phyloP scores from a whole-genome alignment of 2,329 filamentous ascomycete species.

The Aspergillus amoenus region DNA sequence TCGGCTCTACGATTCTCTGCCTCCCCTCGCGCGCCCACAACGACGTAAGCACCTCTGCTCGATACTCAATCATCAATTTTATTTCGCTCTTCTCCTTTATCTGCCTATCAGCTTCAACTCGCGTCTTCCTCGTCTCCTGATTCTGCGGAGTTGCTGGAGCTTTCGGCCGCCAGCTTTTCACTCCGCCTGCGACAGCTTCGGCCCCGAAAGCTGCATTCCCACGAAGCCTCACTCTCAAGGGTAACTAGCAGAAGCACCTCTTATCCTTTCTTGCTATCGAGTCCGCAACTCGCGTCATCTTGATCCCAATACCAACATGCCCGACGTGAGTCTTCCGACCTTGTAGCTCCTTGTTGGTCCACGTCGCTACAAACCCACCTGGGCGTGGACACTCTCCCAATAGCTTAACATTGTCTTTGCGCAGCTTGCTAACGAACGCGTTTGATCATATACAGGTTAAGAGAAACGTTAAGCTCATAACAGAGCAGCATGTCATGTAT shows the following conservation, averaged over 20 bases:
- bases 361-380: slow-evolving; percentile 9
- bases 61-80: background rate
- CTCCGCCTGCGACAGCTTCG: slow-evolving; percentile 15
- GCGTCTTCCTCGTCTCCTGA: background rate
- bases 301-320: slow-evolving; percentile 27
- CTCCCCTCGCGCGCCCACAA: slow-evolving; percentile 5
- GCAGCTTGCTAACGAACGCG: slow-evolving; percentile 23
- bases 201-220: slow-evolving; percentile 7
- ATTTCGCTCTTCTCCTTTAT: background rate
- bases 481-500: slow-evolving; percentile 86
- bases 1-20: background rate
- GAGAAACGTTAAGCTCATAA: slow-evolving; percentile 88
- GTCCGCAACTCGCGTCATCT: slow-evolving; percentile 3
- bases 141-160: background rate
- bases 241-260: background rate
- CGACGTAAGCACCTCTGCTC: background rate
- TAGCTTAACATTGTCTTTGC: slow-evolving; percentile 10
- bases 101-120: background rate
- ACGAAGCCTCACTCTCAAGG: background rate
- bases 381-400: background rate
- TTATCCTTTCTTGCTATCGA: background rate
- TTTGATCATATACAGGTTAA: slow-evolving; percentile 57
- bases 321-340: slow-evolving; percentile 31
- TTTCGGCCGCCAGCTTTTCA: slow-evolving; percentile 13
- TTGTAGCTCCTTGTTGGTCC: background rate